Percentiles rank a stretch among this genome's conserved stretches.
phyloP scores from a whole-genome alignment of 306 rosid genomes.

The Rosa rugosa region DNA sequence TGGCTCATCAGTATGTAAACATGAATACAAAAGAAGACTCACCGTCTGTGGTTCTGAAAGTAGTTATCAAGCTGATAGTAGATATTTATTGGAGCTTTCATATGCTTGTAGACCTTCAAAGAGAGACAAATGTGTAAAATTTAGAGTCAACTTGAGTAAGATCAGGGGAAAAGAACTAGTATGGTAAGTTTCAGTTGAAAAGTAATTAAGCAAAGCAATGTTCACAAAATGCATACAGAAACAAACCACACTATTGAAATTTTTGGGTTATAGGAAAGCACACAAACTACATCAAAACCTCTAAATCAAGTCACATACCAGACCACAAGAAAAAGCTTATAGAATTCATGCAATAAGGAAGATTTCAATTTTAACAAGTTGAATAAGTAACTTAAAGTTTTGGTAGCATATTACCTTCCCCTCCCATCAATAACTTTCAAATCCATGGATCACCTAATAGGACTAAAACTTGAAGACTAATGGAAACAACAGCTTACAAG shows the following conservation, averaged over 20 bases:
- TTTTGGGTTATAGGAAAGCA: background rate
- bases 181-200: background rate
- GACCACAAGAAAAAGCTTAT: background rate
- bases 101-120: slow-evolving; percentile 65
- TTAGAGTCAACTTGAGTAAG: slow-evolving; percentile 10
- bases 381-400: background rate
- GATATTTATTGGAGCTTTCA: slow-evolving; percentile 87
- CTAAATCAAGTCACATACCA: background rate
- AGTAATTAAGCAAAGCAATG: background rate
- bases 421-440: background rate
- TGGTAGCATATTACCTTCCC: background rate
- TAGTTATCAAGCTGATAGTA: slow-evolving; percentile 94
- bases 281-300: background rate
- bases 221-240: background rate
- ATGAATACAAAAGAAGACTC: slow-evolving; percentile 28
- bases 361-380: background rate
- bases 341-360: background rate
- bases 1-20: background rate
- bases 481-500: background rate
- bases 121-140: slow-evolving; percentile 19
- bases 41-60: slow-evolving; percentile 96
- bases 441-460: background rate
- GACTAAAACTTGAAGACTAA: background rate
- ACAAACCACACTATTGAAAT: background rate
- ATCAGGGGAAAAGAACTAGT: background rate